Base-by-base conservation (phyloP, 2,329 filamentous ascomycete genomes). In the Paraconiothyrium sp. region DNA sequence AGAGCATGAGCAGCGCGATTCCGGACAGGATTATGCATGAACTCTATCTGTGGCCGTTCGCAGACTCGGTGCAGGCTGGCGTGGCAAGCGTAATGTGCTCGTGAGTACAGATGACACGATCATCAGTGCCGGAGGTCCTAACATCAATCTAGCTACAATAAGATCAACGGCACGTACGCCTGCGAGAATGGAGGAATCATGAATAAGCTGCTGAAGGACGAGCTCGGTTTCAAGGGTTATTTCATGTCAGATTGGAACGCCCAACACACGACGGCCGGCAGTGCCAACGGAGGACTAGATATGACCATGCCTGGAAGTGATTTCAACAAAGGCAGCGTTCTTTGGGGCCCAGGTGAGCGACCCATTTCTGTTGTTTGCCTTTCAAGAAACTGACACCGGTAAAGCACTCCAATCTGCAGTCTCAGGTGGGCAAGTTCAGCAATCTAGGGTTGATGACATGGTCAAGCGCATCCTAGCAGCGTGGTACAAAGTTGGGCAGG, bases 1-100 rank as follows among this genome's bases (percentile, higher is more conserved):
- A 79, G 9, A 74, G 76, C 11, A 76, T 79, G 60, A 81, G 71
- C 22, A 85, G 85, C 47, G 90, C 90, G 68, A 81, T 91, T 20
- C 90, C 92, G 61, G 91, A 93, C 75, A 87, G 90, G 64, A 90
- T 90, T 0, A 81, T 93, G 73, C 91, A 93, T 70, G 91, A 93
- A 76, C 78, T 92, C 6, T 94, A 93, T 72, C 81, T 90, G 30
- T 93, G 91, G 91, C 91, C 91, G 0, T 94, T 93, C 72, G 89
- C 86, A 30, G 90, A 93, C 71, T 89, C 89, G 1, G 86, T 92
- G 57, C 84, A 83, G 58, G 90, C 90, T 9, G 89, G 90, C 11
- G 89, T 90, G 50, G 77, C 79, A 13, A 79, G 79, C 2, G 71
- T 84, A 14, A 85, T 85, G 83, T 84, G 82, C 73, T 67, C 52